phyloP scores from a whole-genome alignment of 1,139 yeast genomes.

The Debaryomyces udenii region DNA sequence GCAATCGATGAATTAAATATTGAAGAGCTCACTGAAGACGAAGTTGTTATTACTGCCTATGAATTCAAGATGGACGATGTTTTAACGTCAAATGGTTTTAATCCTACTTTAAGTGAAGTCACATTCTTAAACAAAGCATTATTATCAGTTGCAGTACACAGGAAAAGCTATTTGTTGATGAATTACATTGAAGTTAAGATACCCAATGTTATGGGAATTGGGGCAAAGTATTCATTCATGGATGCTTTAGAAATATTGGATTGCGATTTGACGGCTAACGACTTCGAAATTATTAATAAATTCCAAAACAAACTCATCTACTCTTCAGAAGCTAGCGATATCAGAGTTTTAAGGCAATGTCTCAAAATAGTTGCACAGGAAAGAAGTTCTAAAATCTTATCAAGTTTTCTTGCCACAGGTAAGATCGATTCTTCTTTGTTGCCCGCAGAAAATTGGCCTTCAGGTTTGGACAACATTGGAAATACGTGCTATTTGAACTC shows the following conservation, averaged over 20 bases:
- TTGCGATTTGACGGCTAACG: conserved; percentile 49
- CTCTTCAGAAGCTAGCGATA: conserved; percentile 30
- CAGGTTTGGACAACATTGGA: conserved; percentile 91
- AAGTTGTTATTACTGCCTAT: conserved; percentile 70
- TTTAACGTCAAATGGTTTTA: conserved; percentile 60
- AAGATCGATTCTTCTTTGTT: conserved; percentile 60
- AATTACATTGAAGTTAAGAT: conserved; percentile 49
- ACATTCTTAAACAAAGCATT: conserved; percentile 35
- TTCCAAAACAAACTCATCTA: conserved; percentile 46
- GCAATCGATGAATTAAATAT: conserved; percentile 68
- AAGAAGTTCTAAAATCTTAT: conserved; percentile 55
- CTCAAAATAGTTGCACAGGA: conserved; percentile 50
- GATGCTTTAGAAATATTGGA: conserved; percentile 50
- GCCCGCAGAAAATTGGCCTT: conserved; percentile 76
- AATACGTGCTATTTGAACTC: conserved; percentile 95
- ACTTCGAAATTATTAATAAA: conserved; percentile 56
- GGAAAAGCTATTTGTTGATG: conserved; percentile 47
- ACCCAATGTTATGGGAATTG: conserved; percentile 32
- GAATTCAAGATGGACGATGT: conserved; percentile 67
- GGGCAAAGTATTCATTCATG: conserved; percentile 16
- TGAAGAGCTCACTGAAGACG: conserved; percentile 72
- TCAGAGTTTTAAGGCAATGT: conserved; percentile 53
- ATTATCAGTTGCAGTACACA: conserved; percentile 43
- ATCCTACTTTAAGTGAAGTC: conserved; percentile 44
- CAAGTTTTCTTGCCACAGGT: conserved; percentile 59